These are phyloP conservation scores for Solidago caesia DNA, from an alignment of 129 eudicot species.

Conservation along the genomic window DNA sequence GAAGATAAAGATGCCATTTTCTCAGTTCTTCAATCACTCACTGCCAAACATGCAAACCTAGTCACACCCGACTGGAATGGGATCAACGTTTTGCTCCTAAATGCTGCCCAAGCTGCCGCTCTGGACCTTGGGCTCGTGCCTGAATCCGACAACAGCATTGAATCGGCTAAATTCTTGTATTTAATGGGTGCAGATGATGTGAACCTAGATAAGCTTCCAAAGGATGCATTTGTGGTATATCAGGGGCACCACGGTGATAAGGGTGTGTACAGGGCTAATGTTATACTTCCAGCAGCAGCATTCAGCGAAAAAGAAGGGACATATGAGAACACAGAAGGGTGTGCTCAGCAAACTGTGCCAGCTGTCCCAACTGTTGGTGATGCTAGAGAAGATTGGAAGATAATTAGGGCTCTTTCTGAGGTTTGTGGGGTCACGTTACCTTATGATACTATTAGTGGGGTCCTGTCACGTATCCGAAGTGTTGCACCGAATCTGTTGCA, in stretches of 20 bases:
- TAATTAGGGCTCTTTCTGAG: constrained; percentile 83
- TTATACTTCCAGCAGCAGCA: constrained; percentile 82
- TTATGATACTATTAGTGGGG: constrained; percentile 53
- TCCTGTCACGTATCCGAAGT: constrained; percentile 57
- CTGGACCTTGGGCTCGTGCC: constrained; percentile 94
- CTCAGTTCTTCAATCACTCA: constrained; percentile 62
- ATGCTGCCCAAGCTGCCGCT: constrained; percentile 99
- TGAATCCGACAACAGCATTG: constrained; percentile 73
- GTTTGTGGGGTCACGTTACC: constrained; percentile 63
- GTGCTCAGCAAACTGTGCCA: constrained; percentile 72
- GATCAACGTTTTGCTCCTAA: constrained; percentile 66
- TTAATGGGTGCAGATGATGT: constrained; percentile 96
- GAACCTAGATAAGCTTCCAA: constrained; percentile 64
- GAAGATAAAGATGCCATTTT: constrained; percentile 82
- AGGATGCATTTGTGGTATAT: constrained; percentile 91
- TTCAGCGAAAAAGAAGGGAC: constrained; percentile 96
- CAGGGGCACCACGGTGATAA: constrained; percentile 98
- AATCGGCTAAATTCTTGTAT: constrained; percentile 73
- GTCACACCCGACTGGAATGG: constrained; percentile 96
- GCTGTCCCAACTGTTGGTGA: constrained; percentile 98
- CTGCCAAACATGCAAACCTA: constrained; percentile 56
- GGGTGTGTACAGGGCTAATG: constrained; percentile 89
- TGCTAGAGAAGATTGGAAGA: constrained; percentile 96
- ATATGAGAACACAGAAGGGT: constrained; percentile 87
- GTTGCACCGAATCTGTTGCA: constrained; percentile 87